A percentile compares a stretch with the other conserved stretches of the same genome.
Evolutionary conservation across 768 basidiomycete species (phyloP).

Genomic region (Psilocybe tampanensis): DNA sequence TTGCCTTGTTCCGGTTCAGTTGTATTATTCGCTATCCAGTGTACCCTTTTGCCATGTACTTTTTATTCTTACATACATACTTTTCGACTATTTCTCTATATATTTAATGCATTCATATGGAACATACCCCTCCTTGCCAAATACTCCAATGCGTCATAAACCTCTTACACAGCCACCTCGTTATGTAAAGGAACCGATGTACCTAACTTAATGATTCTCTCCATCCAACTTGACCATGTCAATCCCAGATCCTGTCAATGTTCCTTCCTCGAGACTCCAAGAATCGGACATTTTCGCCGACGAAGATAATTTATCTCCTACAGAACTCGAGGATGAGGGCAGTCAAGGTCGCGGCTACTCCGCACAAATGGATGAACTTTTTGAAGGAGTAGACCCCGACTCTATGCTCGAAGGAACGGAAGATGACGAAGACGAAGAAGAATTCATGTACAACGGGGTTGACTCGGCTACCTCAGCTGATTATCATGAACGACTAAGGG

Average conservation of each 20-base stretch:
- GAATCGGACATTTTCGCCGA: constrained; percentile 28
- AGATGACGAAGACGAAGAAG: constrained; percentile 55
- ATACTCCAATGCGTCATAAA: too few relatives aligned
- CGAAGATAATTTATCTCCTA: constrained; percentile 35
- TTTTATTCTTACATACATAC: too few relatives aligned
- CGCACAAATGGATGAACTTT: constrained; percentile 68
- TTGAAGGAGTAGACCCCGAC: constrained; percentile 40
- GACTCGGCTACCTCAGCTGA: constrained; percentile 56
- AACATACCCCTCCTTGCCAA: too few relatives aligned
- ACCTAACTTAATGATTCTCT: not conserved
- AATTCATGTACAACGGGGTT: constrained; percentile 73
- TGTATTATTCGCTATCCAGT: not conserved
- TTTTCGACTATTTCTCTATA: too few relatives aligned
- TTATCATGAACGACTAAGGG: constrained; percentile 71
- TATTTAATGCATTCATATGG: too few relatives aligned
- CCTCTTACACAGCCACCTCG: too few relatives aligned
- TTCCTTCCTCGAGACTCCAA: not conserved
- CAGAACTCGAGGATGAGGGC: constrained; percentile 27
- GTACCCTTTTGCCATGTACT: too few relatives aligned
- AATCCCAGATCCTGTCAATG: not conserved
- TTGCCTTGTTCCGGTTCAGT: not conserved
- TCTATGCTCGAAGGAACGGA: constrained; percentile 28
- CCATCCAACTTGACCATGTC: not conserved
- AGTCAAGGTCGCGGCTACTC: constrained; percentile 60
- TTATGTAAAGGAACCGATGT: too few relatives aligned